Base-by-base conservation (phyloP, 1,139 yeast species). In the Diutina siamensis region DNA sequence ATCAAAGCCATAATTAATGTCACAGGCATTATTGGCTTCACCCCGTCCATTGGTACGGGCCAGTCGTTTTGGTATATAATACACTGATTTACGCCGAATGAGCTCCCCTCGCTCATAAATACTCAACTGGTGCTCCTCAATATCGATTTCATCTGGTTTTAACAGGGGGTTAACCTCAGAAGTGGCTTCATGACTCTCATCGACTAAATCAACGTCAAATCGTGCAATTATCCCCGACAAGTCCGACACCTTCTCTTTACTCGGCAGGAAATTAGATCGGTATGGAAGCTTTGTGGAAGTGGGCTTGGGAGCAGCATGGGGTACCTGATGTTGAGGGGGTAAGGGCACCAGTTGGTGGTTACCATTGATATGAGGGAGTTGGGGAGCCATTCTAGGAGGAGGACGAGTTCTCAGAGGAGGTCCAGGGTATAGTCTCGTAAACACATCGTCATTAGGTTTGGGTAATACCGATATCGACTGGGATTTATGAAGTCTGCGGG, bases 1-100 rank as follows among this genome's bases (percentile, higher is more conserved):
- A 58, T 85, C 95, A 58, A 81, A 84, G 0, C 89, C 94, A 62
- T 77, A 79, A 59, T 80, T 83, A 48, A 57, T 59, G 27, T 59
- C 63, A n/a, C n/a, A n/a, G n/a, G n/a, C n/a, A n/a, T n/a, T n/a
- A n/a, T n/a, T n/a, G n/a, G n/a, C 64, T 49, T 69, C 68, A 47
- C 78, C 74, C 3, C 77, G 68, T 50, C 53, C 45, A 54, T 48
- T 35, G 48, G 44, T 56, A 40, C 53, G 46, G 50, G 51, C 18
- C 21, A 13, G 10, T 3, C 20, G 34, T 47, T 59, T 46, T 60
- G 74, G 53, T 15, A 57, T 67, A 61, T 56, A 75, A 56, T 64
- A 76, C 45, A 66, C 54, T 55, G 53, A 72, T 55, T 57, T 62
- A 46, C 58, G 69, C 51, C 71, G 61, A 54, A 61, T 62, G 53